phyloP scores from a whole-genome alignment of 1,139 yeast species.

The Diutina pseudorugosa region DNA sequence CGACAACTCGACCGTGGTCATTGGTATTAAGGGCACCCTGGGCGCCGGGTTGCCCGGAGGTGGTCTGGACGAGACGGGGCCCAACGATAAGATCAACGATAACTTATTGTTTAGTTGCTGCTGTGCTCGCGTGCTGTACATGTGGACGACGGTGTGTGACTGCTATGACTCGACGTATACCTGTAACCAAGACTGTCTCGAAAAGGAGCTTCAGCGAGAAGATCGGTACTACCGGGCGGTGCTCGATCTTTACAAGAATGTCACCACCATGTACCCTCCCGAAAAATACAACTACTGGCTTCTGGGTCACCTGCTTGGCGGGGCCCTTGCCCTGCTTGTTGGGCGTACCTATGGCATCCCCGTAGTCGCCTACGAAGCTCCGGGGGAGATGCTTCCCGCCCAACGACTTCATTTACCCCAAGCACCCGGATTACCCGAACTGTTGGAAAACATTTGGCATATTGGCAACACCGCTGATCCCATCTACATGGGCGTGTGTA shows the following conservation, averaged over 20 bases:
- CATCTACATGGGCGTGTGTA: slow-evolving; percentile 91
- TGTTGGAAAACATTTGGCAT: slow-evolving; percentile 84
- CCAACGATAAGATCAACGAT: slow-evolving; percentile 75
- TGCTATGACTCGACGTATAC: slow-evolving; percentile 80
- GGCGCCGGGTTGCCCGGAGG: slow-evolving; percentile 74
- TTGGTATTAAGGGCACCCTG: slow-evolving; percentile 85
- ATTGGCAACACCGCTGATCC: slow-evolving; percentile 97
- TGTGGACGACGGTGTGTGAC: slow-evolving; percentile 95
- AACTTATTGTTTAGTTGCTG: slow-evolving; percentile 88
- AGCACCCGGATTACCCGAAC: slow-evolving; percentile 81
- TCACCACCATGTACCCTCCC: slow-evolving; percentile 52
- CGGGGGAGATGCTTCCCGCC: slow-evolving; percentile 82
- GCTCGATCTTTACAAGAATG: slow-evolving; percentile 66
- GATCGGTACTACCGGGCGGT: slow-evolving; percentile 80
- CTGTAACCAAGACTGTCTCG: slow-evolving; percentile 82
- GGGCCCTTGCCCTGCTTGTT: slow-evolving; percentile 67
- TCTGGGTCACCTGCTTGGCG: slow-evolving; percentile 95
- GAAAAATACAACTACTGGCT: slow-evolving; percentile 64
- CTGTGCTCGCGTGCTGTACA: slow-evolving; percentile 83
- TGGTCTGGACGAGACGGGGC: slow-evolving; percentile 66
- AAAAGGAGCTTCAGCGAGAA: slow-evolving; percentile 55
- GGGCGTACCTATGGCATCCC: slow-evolving; percentile 91
- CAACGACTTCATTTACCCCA: slow-evolving; percentile 77
- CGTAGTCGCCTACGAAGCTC: slow-evolving; percentile 83
- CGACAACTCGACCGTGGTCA: slow-evolving; percentile 54